A percentile compares a stretch with the other conserved stretches of the same genome.
Evolutionary conservation across 495 filamentous ascomycete genomes (phyloP).

Genomic region (Rhypophila decipiens): DNA sequence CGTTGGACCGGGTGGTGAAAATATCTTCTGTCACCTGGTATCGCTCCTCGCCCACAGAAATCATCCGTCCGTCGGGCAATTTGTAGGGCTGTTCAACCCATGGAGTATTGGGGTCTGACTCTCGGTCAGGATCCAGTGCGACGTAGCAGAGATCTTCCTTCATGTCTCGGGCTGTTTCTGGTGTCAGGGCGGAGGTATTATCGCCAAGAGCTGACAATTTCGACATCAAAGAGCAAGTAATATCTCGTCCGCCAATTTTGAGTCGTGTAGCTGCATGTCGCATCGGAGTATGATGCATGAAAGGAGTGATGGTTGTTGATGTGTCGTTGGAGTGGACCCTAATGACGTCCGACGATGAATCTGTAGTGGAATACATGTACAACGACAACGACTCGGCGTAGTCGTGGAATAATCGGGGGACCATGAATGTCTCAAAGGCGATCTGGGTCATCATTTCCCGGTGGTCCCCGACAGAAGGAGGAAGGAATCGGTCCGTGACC

Average conservation of each 20-base stretch:
- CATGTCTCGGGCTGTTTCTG: background rate
- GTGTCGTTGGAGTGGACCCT: background rate
- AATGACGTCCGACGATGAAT: background rate
- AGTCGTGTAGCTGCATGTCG: background rate
- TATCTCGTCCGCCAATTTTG: slow-evolving; percentile 1
- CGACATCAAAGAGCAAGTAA: background rate
- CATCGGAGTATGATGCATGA: background rate
- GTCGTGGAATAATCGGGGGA: background rate
- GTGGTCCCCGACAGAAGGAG: background rate
- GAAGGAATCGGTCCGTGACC: background rate
- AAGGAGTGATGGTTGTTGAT: background rate
- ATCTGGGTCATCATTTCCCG: slow-evolving; percentile 5
- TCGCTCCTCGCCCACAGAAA: background rate
- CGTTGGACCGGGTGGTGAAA: background rate
- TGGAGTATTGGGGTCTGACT: background rate
- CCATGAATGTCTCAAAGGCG: slow-evolving; percentile 4
- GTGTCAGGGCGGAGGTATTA: background rate
- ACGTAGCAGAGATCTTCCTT: background rate
- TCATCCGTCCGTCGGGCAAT: background rate
- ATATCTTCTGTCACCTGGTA: background rate
- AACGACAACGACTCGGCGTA: background rate
- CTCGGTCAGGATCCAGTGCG: background rate
- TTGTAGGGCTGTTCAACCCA: background rate
- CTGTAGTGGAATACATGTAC: background rate
- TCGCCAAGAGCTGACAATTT: background rate